Evolutionary conservation across 495 filamentous ascomycete genomes (phyloP).

Genomic region (Penicillium antarcticum): DNA sequence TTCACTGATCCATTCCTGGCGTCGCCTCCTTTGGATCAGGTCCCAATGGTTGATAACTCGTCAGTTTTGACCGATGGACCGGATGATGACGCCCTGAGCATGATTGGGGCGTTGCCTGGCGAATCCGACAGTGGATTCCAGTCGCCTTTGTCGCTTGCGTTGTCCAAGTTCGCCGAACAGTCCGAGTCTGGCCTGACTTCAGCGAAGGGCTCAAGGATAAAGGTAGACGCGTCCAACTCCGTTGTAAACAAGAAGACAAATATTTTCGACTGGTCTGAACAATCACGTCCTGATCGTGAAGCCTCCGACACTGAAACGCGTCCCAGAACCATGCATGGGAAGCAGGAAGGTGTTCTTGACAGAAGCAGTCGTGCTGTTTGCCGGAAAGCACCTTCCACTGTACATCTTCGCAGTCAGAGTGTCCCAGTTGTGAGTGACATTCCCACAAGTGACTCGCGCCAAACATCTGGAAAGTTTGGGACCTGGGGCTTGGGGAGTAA

Average conservation of each 20-base stretch:
- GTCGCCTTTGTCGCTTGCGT: not conserved
- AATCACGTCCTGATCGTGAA: constrained; percentile 52
- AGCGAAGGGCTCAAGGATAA: not conserved
- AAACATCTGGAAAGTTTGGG: constrained; percentile 74
- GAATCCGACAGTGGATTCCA: constrained; percentile 14
- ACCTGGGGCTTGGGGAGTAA: constrained; percentile 86
- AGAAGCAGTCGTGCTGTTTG: constrained; percentile 71
- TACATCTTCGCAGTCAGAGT: constrained; percentile 91
- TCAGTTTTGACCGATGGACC: constrained; percentile 26
- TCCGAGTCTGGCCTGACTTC: not conserved
- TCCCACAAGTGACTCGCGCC: constrained; percentile 49
- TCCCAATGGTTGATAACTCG: constrained; percentile 6
- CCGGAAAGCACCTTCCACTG: constrained; percentile 70
- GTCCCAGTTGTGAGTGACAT: constrained; percentile 79
- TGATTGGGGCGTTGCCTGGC: constrained; percentile 32
- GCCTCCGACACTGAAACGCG: constrained; percentile 54
- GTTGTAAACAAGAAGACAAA: constrained; percentile 33
- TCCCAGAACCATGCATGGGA: constrained; percentile 88
- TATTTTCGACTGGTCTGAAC: constrained; percentile 87
- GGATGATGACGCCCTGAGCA: constrained; percentile 30
- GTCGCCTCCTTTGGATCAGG: constrained; percentile 41
- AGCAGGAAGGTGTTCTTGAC: constrained; percentile 63
- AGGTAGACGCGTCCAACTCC: constrained; percentile 12
- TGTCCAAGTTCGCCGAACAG: constrained; percentile 5
- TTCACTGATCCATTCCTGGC: constrained; percentile 45